These are phyloP conservation scores for Colletotrichum shisoi DNA, from an alignment of 2,329 filamentous ascomycete genomes.

Conservation along the genomic window DNA sequence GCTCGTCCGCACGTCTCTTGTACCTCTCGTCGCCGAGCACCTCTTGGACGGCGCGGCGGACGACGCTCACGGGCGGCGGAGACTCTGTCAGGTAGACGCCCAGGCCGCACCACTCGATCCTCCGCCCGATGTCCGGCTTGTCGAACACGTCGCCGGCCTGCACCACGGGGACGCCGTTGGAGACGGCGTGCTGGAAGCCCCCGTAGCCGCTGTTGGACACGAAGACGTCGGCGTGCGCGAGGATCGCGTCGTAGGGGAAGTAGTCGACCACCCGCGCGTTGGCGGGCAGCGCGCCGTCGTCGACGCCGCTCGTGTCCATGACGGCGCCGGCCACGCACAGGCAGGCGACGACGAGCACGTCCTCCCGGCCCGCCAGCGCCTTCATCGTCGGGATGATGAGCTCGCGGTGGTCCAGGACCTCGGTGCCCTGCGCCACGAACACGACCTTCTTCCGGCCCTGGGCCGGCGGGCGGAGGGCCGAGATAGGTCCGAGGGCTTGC, in stretches of 20 bases:
- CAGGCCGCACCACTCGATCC: slow-evolving; percentile 40
- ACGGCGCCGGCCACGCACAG: slow-evolving; percentile 7
- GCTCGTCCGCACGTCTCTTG: slow-evolving; percentile 38
- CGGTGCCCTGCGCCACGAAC: slow-evolving; percentile 58
- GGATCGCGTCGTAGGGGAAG: slow-evolving; percentile 57
- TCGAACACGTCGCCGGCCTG: slow-evolving; percentile 54
- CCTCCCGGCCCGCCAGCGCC: slow-evolving; percentile 51
- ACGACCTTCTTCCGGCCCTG: slow-evolving; percentile 51
- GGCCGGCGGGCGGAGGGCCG: neutral
- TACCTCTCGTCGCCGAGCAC: slow-evolving; percentile 40
- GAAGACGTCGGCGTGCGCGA: slow-evolving; percentile 56
- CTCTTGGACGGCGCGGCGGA: slow-evolving; percentile 39
- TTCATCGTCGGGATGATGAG: slow-evolving; percentile 56
- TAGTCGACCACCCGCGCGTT: slow-evolving; percentile 58
- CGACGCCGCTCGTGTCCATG: neutral
- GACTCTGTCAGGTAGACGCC: slow-evolving; percentile 45
- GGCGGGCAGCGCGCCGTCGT: slow-evolving; percentile 47
- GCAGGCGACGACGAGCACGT: slow-evolving; percentile 48
- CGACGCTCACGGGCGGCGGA: slow-evolving; percentile 40
- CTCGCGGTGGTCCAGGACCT: slow-evolving; percentile 50
- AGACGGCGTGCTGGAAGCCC: slow-evolving; percentile 55
- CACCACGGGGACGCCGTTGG: slow-evolving; percentile 58
- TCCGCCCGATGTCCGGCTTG: slow-evolving; percentile 45
- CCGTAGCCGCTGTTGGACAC: slow-evolving; percentile 60
- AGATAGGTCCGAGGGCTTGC: too few species aligned